Conservation (phyloP, 1,139 yeast species). For the Suhomyces bolitotheri region DNA sequence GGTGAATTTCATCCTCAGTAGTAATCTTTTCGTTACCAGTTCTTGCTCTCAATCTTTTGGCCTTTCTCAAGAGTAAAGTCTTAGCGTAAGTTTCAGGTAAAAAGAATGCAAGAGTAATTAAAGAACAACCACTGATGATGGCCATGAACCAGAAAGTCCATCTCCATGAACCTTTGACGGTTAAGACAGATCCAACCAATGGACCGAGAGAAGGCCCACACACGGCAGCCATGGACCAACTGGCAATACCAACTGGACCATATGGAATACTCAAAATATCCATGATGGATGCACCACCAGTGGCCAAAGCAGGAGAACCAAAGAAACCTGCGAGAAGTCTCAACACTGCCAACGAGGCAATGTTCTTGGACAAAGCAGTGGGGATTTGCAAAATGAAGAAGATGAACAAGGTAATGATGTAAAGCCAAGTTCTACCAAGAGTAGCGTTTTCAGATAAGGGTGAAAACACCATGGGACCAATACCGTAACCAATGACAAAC, state of each 20-base stretch:
- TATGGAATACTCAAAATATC: conserved; percentile 30
- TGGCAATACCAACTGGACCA: conserved; percentile 34
- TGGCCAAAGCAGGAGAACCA: conserved; percentile 38
- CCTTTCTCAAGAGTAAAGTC: conserved; percentile 39
- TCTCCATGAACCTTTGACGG: conserved; percentile 34
- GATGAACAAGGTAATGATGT: conserved; percentile 30
- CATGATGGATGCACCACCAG: conserved; percentile 40
- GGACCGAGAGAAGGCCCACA: conserved; percentile 43
- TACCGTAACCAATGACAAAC: conserved; percentile 42
- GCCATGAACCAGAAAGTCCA: conserved; percentile 45
- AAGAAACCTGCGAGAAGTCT: conserved; percentile 38
- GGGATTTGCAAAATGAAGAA: conserved; percentile 36
- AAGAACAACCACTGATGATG: conserved; percentile 30
- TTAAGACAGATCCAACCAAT: conserved; percentile 34
- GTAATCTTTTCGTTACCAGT: conserved; percentile 36
- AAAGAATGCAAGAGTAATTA: conserved; percentile 26
- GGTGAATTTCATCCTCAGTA: conserved; percentile 32
- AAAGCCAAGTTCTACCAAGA: conserved; percentile 54
- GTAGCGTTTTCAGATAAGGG: conserved; percentile 42
- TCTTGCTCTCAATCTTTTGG: conserved; percentile 33
- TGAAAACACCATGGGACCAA: conserved; percentile 41
- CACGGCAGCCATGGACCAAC: conserved; percentile 39
- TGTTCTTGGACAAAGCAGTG: conserved; percentile 30
- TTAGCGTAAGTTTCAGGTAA: conserved; percentile 39
- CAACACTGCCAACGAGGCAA: conserved; percentile 33